A percentile compares a stretch with the other conserved stretches of the same genome.
Conservation (phyloP, 768 basidiomycete species). For the Saitozyma podzolica region DNA sequence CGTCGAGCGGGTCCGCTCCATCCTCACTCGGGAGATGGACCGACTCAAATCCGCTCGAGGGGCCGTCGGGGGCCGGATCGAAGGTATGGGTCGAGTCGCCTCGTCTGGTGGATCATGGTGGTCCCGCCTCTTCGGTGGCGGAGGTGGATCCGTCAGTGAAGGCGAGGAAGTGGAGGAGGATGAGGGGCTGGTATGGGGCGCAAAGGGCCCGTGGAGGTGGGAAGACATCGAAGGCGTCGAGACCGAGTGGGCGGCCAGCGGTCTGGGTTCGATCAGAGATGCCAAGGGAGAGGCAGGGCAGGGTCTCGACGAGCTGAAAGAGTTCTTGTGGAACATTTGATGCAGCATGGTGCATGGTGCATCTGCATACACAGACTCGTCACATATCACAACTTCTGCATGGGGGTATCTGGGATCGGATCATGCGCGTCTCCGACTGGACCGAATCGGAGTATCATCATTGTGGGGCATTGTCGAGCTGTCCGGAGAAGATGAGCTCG, state of each 20-base stretch:
- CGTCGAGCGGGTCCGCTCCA: slow-evolving; percentile 32
- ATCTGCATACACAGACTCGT: neutral
- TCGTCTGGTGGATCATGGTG: slow-evolving; percentile 18
- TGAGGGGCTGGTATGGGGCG: slow-evolving; percentile 48
- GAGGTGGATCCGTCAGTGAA: slow-evolving; percentile 9
- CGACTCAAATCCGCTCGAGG: slow-evolving; percentile 41
- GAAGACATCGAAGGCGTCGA: slow-evolving; percentile 50
- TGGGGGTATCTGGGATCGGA: no score
- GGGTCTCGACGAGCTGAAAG: slow-evolving; percentile 41
- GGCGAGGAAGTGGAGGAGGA: slow-evolving; percentile 36
- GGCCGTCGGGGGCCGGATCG: slow-evolving; percentile 38
- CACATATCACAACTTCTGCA: no score
- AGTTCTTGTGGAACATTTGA: slow-evolving; percentile 27
- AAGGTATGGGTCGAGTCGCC: slow-evolving; percentile 40
- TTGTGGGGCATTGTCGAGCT: slow-evolving; percentile 11
- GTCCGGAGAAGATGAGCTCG: slow-evolving; percentile 84
- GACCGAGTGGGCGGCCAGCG: slow-evolving; percentile 39
- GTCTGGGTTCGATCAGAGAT: slow-evolving; percentile 19
- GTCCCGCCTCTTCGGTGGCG: slow-evolving; percentile 22
- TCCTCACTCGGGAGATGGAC: slow-evolving; percentile 49
- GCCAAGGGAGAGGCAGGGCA: slow-evolving; percentile 27
- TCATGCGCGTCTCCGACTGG: no score
- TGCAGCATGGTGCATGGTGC: neutral
- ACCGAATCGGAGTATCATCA: no score
- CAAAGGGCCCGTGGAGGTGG: slow-evolving; percentile 44